These are phyloP conservation scores for Capniomyces stellatus DNA, from an alignment of 371 early-diverging fungal genomes.

Conservation along the genomic window DNA sequence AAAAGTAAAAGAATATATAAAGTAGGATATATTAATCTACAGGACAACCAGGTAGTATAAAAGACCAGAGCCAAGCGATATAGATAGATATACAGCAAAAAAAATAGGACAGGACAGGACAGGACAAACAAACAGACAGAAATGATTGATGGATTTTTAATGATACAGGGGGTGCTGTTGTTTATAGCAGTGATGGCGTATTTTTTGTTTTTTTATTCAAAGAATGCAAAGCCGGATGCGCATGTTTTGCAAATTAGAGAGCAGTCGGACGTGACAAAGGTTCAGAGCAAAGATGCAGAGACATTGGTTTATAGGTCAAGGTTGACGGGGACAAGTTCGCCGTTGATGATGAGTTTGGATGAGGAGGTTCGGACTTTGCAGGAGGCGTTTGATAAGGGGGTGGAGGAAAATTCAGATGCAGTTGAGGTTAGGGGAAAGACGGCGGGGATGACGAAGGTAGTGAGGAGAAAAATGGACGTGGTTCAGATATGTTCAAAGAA, in stretches of 20 bases:
- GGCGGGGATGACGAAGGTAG: background rate
- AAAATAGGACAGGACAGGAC: too few relatives aligned
- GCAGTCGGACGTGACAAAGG: conserved; percentile 41
- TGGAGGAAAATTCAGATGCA: background rate
- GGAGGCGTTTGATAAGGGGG: background rate
- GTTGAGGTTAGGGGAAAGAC: background rate
- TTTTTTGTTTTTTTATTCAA: conserved; percentile 26
- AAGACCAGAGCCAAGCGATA: too few relatives aligned
- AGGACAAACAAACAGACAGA: too few relatives aligned
- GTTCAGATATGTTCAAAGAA: background rate
- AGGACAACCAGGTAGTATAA: too few relatives aligned
- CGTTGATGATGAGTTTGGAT: background rate
- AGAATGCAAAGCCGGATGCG: conserved; percentile 47
- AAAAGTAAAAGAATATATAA: too few relatives aligned
- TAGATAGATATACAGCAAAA: too few relatives aligned
- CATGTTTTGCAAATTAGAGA: conserved; percentile 55
- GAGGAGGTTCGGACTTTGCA: background rate
- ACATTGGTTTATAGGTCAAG: conserved; percentile 52
- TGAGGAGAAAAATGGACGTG: background rate
- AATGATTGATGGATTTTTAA: too few relatives aligned
- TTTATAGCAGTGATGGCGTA: conserved; percentile 16
- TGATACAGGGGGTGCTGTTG: background rate
- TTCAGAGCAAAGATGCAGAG: conserved; percentile 44
- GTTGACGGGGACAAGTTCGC: conserved; percentile 10
- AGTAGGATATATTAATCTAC: too few relatives aligned